Evolutionary conservation across 164 flowering plant genomes (phyloP).

Genomic region (Nymphaea thermarum): DNA sequence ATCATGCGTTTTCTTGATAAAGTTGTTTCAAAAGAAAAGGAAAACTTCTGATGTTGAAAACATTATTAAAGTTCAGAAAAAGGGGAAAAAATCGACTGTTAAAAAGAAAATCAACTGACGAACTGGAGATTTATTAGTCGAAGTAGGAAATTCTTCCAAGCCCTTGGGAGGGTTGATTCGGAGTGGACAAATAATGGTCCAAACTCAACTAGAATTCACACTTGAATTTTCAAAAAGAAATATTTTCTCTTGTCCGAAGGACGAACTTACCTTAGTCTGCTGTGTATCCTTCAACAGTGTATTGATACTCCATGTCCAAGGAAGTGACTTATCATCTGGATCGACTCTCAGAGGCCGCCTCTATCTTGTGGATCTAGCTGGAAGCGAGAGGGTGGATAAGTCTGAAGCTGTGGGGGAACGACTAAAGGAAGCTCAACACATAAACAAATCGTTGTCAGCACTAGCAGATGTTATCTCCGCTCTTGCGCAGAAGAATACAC

Average conservation of each 20-base stretch:
- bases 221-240: too few relatives aligned
- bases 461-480: conserved; percentile 91
- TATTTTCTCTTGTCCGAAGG: background rate
- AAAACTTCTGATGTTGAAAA: too few relatives aligned
- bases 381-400: conserved; percentile 90
- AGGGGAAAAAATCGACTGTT: background rate
- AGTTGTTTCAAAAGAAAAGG: too few relatives aligned
- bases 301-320: conserved; percentile 75
- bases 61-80: too few relatives aligned
- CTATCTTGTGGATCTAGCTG: conserved; percentile 92
- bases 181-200: background rate
- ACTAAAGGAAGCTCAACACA: conserved; percentile 83
- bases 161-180: background rate
- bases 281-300: conserved; percentile 27
- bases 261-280: background rate
- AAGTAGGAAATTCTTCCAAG: background rate
- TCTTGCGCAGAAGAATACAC: conserved; percentile 79
- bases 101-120: background rate
- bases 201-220: background rate
- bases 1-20: too few relatives aligned
- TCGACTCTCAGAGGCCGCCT: conserved; percentile 63
- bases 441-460: conserved; percentile 79
- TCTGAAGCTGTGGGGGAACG: conserved; percentile 89
- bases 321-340: conserved; percentile 62
- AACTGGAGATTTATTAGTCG: background rate